Percentiles rank a stretch among this genome's conserved stretches.
Evolutionary conservation across 139 green algal genomes (phyloP).

Genomic region (Chlorella sp.): DNA sequence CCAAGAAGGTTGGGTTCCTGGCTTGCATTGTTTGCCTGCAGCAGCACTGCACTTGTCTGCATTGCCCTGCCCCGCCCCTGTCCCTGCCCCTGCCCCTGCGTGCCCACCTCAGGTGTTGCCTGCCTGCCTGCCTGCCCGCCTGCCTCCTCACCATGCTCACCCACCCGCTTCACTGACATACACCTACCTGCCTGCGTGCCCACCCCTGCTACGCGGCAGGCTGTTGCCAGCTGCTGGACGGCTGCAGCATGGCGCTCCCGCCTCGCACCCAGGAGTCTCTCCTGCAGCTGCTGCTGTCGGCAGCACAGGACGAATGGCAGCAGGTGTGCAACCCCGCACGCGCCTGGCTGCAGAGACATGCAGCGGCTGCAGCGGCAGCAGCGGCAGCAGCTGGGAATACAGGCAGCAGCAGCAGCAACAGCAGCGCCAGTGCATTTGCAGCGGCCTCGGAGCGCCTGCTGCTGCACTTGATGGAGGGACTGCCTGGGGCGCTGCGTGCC

Average conservation of each 20-base stretch:
- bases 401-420: slow-evolving; percentile 32
- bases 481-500: slow-evolving; percentile 48
- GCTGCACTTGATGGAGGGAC: slow-evolving; percentile 36
- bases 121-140: background rate
- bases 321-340: slow-evolving; percentile 48
- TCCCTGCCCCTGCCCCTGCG: too few relatives aligned
- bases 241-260: slow-evolving; percentile 46
- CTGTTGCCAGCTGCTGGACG: slow-evolving; percentile 53
- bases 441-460: slow-evolving; percentile 34
- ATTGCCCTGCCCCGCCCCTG: background rate
- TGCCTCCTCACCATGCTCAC: background rate
- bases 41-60: background rate
- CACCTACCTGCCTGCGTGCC: background rate
- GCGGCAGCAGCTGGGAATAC: slow-evolving; percentile 46
- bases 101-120: background rate
- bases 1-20: background rate
- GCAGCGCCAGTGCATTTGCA: background rate
- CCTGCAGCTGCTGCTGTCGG: slow-evolving; percentile 61
- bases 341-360: slow-evolving; percentile 40
- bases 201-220: slow-evolving; percentile 6
- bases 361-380: slow-evolving; percentile 32
- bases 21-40: background rate
- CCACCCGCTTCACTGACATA: background rate
- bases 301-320: slow-evolving; percentile 76
- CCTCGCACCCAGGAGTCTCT: slow-evolving; percentile 42